Evolutionary conservation across 2,329 filamentous ascomycete genomes (phyloP).

Genomic region (Trichoderma oligosporum): DNA sequence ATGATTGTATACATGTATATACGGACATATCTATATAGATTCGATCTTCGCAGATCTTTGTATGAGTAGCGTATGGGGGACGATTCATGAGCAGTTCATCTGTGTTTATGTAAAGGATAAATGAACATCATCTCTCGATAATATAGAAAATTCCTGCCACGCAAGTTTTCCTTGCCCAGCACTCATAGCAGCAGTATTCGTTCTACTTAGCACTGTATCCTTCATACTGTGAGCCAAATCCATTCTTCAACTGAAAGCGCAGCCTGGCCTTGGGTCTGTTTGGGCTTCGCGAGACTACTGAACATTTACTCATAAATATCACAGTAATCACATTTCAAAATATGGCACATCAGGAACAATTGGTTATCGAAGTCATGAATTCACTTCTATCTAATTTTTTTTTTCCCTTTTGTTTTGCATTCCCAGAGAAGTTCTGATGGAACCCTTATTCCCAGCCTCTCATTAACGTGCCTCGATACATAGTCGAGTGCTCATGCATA

Average conservation of each 20-base stretch:
- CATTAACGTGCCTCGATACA: constrained; percentile 42
- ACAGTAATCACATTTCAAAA: too few relatives aligned
- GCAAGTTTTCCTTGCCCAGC: too few relatives aligned
- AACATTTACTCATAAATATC: too few relatives aligned
- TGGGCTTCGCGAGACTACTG: too few relatives aligned
- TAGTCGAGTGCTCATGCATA: constrained; percentile 44
- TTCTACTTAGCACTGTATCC: too few relatives aligned
- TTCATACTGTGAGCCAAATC: too few relatives aligned
- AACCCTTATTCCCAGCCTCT: constrained; percentile 40
- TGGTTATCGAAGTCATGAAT: constrained; percentile 28
- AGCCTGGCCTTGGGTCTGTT: too few relatives aligned
- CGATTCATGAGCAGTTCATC: background rate
- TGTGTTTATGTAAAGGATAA: background rate
- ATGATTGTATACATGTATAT: background rate
- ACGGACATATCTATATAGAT: background rate
- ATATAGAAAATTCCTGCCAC: background rate
- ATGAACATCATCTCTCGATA: background rate
- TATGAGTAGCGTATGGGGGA: background rate
- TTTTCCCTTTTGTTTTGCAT: constrained; percentile 46
- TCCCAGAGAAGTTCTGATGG: constrained; percentile 42
- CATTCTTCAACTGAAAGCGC: too few relatives aligned
- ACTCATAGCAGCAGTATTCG: too few relatives aligned
- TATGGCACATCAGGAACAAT: background rate
- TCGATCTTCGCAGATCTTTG: background rate
- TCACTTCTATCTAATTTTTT: constrained; percentile 49